These are phyloP conservation scores for Elaeis guineensis DNA, from an alignment of 176 grass and related monocot genomes.

Conservation along the genomic window DNA sequence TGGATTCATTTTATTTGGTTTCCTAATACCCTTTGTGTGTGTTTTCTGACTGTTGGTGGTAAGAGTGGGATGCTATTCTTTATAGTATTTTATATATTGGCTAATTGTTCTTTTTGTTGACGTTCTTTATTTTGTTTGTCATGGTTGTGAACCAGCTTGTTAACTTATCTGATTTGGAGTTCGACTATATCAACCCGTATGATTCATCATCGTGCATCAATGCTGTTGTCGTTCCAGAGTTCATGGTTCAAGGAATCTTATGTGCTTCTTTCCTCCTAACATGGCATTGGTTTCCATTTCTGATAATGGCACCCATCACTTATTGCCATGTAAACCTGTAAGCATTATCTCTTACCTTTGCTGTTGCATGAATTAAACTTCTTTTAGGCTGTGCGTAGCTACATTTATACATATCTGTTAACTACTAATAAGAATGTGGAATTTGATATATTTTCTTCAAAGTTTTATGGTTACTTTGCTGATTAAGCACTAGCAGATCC, in stretches of 20 bases:
- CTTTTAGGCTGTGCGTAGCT: background rate
- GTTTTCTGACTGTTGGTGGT: background rate
- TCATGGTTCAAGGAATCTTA: constrained; percentile 48
- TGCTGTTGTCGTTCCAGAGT: constrained; percentile 65
- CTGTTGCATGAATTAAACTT: constrained; percentile 10
- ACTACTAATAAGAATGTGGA: too few species aligned
- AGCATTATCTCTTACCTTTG: constrained; percentile 16
- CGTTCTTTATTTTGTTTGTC: constrained; percentile 24
- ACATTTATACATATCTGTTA: too few species aligned
- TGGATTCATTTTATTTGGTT: too few species aligned
- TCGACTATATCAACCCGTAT: constrained; percentile 90
- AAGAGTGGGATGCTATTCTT: background rate
- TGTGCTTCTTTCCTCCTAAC: constrained; percentile 67
- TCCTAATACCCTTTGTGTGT: too few species aligned
- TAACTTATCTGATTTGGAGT: constrained; percentile 86
- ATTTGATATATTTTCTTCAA: too few species aligned
- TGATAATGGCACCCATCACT: constrained; percentile 71
- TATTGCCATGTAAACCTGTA: constrained; percentile 93
- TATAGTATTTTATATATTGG: background rate
- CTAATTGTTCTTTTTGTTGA: background rate
- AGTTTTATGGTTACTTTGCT: too few species aligned
- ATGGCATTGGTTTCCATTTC: constrained; percentile 77
- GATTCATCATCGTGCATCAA: constrained; percentile 89
- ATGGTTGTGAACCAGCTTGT: constrained; percentile 59
- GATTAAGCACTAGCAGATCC: too few species aligned